phyloP scores from a whole-genome alignment of 2,329 filamentous ascomycete species.

The Neopestalotiopsis sp. region DNA sequence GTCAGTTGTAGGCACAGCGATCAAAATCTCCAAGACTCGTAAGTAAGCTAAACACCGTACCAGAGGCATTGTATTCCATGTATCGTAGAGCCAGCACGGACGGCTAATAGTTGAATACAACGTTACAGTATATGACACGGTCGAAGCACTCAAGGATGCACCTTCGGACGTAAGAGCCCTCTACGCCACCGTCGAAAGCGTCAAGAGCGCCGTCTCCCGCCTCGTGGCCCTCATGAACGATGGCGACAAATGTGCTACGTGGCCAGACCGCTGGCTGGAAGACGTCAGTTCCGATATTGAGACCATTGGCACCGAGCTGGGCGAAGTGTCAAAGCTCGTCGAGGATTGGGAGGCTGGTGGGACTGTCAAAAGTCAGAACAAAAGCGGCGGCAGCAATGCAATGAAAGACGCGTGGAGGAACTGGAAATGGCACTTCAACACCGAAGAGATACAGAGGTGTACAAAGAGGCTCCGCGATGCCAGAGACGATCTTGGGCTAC shows the following conservation, averaged over 20 bases:
- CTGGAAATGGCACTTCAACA: slow-evolving; percentile 12
- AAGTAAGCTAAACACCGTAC: neutral
- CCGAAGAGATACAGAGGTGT: slow-evolving; percentile 5
- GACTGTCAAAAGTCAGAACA: neutral
- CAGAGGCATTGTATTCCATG: too few species aligned
- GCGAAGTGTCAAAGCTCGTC: neutral
- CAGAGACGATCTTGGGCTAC: neutral
- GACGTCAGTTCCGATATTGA: slow-evolving; percentile 6
- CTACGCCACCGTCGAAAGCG: slow-evolving; percentile 14
- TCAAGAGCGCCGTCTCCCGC: slow-evolving; percentile 6
- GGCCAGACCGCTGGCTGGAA: slow-evolving; percentile 10
- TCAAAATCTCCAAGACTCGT: slow-evolving; percentile 11
- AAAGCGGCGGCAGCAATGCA: neutral
- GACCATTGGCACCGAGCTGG: slow-evolving; percentile 7
- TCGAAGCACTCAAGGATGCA: slow-evolving; percentile 11
- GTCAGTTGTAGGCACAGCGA: slow-evolving; percentile 9
- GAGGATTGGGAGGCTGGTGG: neutral
- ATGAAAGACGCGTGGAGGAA: slow-evolving; percentile 3
- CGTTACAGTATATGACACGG: neutral
- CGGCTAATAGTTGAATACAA: neutral
- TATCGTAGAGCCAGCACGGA: neutral
- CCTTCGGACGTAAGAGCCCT: slow-evolving; percentile 5
- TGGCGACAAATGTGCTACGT: neutral
- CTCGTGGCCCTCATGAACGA: slow-evolving; percentile 6
- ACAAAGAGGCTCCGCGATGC: slow-evolving; percentile 9